A percentile compares a stretch with the other conserved stretches of the same genome.
These are phyloP conservation scores for Phalaenopsis hybrid DNA, from an alignment of 116 monocot species.

Conservation along the genomic window DNA sequence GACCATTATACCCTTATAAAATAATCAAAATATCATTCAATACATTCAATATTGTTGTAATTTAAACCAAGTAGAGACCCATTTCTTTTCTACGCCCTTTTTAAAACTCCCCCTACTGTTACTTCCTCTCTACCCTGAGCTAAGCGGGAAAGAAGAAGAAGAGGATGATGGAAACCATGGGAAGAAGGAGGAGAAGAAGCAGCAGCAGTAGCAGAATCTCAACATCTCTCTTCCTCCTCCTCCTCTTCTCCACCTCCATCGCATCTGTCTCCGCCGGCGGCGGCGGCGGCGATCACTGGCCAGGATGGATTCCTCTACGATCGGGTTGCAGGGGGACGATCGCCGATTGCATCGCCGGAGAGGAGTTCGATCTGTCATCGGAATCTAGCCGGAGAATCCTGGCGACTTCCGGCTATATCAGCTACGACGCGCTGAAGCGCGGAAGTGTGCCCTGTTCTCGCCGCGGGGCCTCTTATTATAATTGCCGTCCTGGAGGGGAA, in stretches of 20 bases:
- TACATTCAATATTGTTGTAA: not conserved
- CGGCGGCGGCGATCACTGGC: not conserved
- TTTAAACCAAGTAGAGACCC: not conserved
- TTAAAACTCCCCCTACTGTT: not conserved
- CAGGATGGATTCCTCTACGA: conserved; percentile 13
- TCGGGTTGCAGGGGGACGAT: conserved; percentile 34
- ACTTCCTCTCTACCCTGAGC: not conserved
- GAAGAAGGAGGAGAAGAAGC: conserved; percentile 2
- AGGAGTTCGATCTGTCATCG: conserved; percentile 33
- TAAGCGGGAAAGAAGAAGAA: not conserved
- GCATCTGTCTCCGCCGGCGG: not conserved
- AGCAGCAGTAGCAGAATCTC: not conserved
- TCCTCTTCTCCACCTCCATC: conserved; percentile 4
- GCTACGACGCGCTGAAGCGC: conserved; percentile 27
- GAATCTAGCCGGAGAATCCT: conserved; percentile 46
- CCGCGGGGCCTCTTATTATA: conserved; percentile 44
- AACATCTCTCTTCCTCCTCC: conserved; percentile 4
- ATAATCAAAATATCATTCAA: not conserved
- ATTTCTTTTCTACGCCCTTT: not conserved
- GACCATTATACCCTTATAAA: not conserved
- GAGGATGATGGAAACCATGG: not conserved
- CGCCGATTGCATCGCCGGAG: conserved; percentile 23
- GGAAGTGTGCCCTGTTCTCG: conserved; percentile 28
- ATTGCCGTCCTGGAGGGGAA: conserved; percentile 32
- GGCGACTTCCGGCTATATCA: conserved; percentile 28